Conservation (phyloP, 2,329 filamentous ascomycete genomes). For the Diaporthe vaccinii region DNA sequence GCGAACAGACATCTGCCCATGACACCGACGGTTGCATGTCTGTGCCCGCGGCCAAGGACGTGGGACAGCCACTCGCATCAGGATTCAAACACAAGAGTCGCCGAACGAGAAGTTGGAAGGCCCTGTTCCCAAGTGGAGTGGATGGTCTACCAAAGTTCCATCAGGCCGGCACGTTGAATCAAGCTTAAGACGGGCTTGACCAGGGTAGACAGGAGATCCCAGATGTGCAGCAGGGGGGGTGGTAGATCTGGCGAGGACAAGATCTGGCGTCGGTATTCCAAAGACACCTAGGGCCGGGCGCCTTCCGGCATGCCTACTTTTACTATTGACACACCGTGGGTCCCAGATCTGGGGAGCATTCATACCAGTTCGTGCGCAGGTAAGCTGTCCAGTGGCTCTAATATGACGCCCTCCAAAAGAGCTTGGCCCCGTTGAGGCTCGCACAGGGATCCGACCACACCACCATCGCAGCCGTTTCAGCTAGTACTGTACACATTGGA, state of each 20-base stretch:
- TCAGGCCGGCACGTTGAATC: conserved; percentile 10
- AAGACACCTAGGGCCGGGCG: not conserved
- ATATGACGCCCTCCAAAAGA: not conserved
- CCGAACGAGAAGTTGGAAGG: not conserved
- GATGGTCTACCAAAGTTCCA: conserved; percentile 2
- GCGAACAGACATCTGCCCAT: conserved; percentile 24
- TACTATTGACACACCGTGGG: not conserved
- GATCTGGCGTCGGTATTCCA: not conserved
- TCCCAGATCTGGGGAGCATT: not conserved
- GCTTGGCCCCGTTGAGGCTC: conserved; percentile 3
- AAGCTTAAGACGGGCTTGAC: conserved; percentile 2
- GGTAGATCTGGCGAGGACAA: not conserved
- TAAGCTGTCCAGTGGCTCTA: not conserved
- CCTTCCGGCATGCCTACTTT: not conserved
- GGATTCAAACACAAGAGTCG: not conserved
- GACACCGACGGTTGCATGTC: conserved; percentile 13
- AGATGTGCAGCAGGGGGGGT: conserved; percentile 23
- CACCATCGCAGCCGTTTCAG: conserved; percentile 22
- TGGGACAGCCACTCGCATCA: conserved; percentile 26
- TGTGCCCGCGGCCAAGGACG: conserved; percentile 14
- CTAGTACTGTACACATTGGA: conserved; percentile 4
- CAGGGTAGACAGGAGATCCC: conserved; percentile 9
- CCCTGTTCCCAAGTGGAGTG: not conserved
- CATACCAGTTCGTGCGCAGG: not conserved
- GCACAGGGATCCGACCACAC: conserved; percentile 11